Evolutionary conservation across 306 rosid genomes (phyloP), one percentile per base, ranked within the genome.

Genomic region (Dicorynia guianensis): DNA sequence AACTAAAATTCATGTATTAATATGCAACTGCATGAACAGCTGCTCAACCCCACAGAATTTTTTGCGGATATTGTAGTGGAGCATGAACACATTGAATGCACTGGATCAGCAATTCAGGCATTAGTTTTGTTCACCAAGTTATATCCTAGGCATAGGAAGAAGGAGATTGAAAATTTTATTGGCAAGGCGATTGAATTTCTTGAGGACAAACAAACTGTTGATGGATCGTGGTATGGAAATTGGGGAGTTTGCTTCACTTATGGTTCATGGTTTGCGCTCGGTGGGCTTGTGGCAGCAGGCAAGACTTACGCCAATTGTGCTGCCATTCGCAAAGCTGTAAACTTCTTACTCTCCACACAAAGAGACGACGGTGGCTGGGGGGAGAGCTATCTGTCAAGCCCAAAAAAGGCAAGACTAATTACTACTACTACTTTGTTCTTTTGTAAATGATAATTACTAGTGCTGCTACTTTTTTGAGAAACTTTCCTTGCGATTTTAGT

Each of bases 231-330:
- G 67, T 71, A 78, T 55, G 86, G 80, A 15, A 43, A 68, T 2
- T 85, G 84, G 84, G 84, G 86, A 60, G 62, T 85, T 54, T 79
- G 86, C 77, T 85, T 81, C 59, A 67, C 77, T 1, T 82, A 85
- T 42, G 86, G 82, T 61, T 2, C 79, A 7, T 85, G 84, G 84
- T 81, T 78, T 20, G 84, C 79, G 5, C 72, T 85, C 6, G 80
- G 67, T 35, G 88, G 81, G 8, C 67, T 78, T 10, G 39, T 66
- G 3, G 82, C 79, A 0, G 80, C 73, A 8, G 84, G 85, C 13
- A 76, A 67, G 69, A 85, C 76, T 20, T 85, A 60, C 56, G 15
- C 30, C 39, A 63, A 69, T 12, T 63, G 80, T 38, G 13, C 47
- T 55, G 34, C 86, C 8, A 55, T 79, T n/a, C 75, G 82, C 11